Evolutionary conservation across 1,284 basidiomycete species (phyloP).

Genomic region (Peniophora sp.): DNA sequence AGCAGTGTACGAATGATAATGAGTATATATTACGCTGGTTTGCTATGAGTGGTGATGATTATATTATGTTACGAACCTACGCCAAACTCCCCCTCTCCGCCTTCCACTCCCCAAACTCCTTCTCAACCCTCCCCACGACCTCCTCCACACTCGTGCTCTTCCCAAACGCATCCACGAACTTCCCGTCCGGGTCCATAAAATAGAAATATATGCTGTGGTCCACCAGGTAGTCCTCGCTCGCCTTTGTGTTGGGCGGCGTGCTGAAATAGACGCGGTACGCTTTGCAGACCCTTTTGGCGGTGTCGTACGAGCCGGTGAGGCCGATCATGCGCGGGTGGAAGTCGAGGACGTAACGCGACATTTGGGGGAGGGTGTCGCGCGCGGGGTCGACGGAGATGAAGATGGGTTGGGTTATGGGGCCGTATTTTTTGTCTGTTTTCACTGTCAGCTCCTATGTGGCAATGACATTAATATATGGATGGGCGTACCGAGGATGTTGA

Average conservation of each 20-base stretch:
- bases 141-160: conserved; percentile 72
- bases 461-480: not conserved
- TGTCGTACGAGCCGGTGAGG: conserved; percentile 81
- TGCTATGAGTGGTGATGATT: conserved; percentile 1
- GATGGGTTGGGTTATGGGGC: conserved; percentile 68
- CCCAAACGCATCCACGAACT: conserved; percentile 97
- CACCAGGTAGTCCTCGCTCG: conserved; percentile 89
- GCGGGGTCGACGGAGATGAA: conserved; percentile 97
- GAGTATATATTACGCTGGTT: conserved; percentile 1
- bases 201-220: conserved; percentile 98
- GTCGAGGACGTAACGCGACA: conserved; percentile 61
- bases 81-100: conserved; percentile 23
- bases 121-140: conserved; percentile 53
- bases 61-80: not conserved
- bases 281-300: conserved; percentile 86
- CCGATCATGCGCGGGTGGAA: conserved; percentile 92
- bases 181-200: conserved; percentile 92
- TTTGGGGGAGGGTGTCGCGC: conserved; percentile 66
- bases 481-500: conserved; percentile 64
- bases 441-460: conserved; percentile 1
- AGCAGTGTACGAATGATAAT: too few relatives aligned
- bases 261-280: conserved; percentile 98
- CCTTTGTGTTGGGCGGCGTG: conserved; percentile 85
- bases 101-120: conserved; percentile 53
- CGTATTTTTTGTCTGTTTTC: conserved; percentile 55